phyloP scores from a whole-genome alignment of 2,329 filamentous ascomycete genomes.

The Fusarium euwallaceae region DNA sequence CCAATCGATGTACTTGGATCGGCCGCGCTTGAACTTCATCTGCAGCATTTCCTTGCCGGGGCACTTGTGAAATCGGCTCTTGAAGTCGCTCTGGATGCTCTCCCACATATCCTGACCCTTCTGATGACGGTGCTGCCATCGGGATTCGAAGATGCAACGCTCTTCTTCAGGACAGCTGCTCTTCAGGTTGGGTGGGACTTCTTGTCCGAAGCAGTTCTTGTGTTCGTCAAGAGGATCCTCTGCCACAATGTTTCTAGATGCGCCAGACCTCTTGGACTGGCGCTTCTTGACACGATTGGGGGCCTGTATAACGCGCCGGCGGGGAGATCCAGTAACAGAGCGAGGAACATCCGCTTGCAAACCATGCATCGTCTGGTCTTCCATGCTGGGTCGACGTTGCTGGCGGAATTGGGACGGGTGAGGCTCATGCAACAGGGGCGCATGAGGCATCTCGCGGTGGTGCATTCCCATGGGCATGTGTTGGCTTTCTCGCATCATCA shows the following conservation, averaged over 20 bases:
- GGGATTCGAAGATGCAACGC: conserved; percentile 63
- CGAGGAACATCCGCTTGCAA: conserved; percentile 26
- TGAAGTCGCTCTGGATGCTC: conserved; percentile 61
- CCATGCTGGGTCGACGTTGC: conserved; percentile 44
- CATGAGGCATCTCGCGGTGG: conserved; percentile 41
- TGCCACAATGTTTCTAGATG: conserved; percentile 19
- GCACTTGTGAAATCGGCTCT: conserved; percentile 50
- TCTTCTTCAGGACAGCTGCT: conserved; percentile 62
- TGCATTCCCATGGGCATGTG: conserved; percentile 44
- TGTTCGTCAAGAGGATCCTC: conserved; percentile 49
- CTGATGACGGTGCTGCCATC: conserved; percentile 58
- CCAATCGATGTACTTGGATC: conserved; percentile 64
- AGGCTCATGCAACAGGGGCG: conserved; percentile 43
- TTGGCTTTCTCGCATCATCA: conserved; percentile 42
- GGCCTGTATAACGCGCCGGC: conserved; percentile 40
- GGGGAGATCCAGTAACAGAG: conserved; percentile 46
- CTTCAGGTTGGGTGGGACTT: conserved; percentile 57
- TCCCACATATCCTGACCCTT: conserved; percentile 73
- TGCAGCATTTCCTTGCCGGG: conserved; percentile 65
- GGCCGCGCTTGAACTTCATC: conserved; percentile 67
- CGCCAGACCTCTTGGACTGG: conserved; percentile 31
- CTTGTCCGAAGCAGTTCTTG: conserved; percentile 52
- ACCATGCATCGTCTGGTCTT: conserved; percentile 27
- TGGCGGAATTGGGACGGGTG: conserved; percentile 40
- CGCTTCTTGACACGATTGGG: conserved; percentile 48